Percentiles rank a stretch among this genome's conserved stretches.
Conservation (phyloP, 2,329 filamentous ascomycete species). For the Pochonia chlamydosporia region DNA sequence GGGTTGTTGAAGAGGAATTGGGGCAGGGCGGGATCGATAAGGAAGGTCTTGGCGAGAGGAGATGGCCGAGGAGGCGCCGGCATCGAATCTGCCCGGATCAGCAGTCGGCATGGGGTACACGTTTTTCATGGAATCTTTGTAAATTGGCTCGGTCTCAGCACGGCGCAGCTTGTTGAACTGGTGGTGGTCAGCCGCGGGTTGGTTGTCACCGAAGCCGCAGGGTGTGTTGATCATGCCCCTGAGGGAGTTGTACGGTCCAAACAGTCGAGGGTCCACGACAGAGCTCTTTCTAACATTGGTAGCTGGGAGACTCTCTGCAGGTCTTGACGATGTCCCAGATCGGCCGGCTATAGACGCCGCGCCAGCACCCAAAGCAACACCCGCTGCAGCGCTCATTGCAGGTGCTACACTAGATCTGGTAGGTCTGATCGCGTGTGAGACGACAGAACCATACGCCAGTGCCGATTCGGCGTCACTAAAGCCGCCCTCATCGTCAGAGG, state of each 20-base stretch:
- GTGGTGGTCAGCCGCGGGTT: constrained; percentile 19
- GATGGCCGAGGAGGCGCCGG: constrained; percentile 42
- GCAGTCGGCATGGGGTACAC: constrained; percentile 62
- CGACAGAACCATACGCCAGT: constrained; percentile 28
- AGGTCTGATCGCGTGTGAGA: constrained; percentile 19
- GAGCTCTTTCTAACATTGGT: constrained; percentile 35
- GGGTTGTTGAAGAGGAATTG: constrained; percentile 75
- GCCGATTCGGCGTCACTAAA: constrained; percentile 34
- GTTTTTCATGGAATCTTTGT: constrained; percentile 43
- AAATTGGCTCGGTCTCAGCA: constrained; percentile 15
- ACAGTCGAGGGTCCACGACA: constrained; percentile 51
- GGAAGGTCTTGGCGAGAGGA: constrained; percentile 35
- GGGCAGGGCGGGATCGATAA: constrained; percentile 43
- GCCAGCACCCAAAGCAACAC: constrained; percentile 27
- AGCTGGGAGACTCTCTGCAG: constrained; percentile 9
- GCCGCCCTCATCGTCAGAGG: constrained; percentile 38
- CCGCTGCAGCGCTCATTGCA: constrained; percentile 16
- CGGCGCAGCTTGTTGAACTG: constrained; percentile 16
- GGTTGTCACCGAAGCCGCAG: constrained; percentile 44
- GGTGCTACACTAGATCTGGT: neutral
- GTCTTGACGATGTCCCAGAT: neutral
- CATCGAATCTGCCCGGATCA: constrained; percentile 59
- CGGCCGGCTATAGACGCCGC: constrained; percentile 5
- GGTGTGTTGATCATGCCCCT: constrained; percentile 45
- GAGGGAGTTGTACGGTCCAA: constrained; percentile 57